Evolutionary conservation across 768 basidiomycete genomes (phyloP).

Genomic region (Suillus weaverae): DNA sequence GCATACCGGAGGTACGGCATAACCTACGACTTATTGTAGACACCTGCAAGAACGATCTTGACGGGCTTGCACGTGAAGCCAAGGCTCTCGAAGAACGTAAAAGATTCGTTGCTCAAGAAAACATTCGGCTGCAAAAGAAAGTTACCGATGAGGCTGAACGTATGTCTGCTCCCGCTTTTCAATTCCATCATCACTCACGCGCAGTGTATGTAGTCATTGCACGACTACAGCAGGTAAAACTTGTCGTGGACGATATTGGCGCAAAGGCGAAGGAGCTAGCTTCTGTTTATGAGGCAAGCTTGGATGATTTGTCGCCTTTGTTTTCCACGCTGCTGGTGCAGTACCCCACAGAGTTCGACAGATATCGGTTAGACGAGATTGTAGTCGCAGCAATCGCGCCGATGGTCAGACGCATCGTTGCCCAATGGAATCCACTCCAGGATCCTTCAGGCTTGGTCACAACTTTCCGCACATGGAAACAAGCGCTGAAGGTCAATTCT

Average conservation of each 20-base stretch:
- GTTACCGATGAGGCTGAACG: conserved; percentile 77
- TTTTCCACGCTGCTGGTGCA: conserved; percentile 73
- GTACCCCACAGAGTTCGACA: conserved; percentile 72
- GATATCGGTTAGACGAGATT: conserved; percentile 83
- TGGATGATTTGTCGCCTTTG: conserved; percentile 70
- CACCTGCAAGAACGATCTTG: conserved; percentile 78
- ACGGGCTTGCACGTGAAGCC: conserved; percentile 88
- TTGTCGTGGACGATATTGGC: conserved; percentile 72
- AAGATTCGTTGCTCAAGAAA: conserved; percentile 70
- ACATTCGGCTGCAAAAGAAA: conserved; percentile 63
- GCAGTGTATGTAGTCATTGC: conserved; percentile 59
- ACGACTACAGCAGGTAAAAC: conserved; percentile 73
- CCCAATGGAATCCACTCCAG: conserved; percentile 81
- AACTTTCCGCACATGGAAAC: conserved; percentile 69
- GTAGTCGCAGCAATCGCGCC: conserved; percentile 92
- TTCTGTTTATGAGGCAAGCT: conserved; percentile 64
- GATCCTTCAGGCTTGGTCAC: conserved; percentile 66
- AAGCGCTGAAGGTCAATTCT: conserved; percentile 59
- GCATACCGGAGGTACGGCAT: conserved; percentile 96
- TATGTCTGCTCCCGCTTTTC: conserved; percentile 36
- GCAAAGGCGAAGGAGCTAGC: conserved; percentile 62
- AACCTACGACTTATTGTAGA: conserved; percentile 88
- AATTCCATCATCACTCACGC: conserved; percentile 11
- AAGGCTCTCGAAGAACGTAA: conserved; percentile 79
- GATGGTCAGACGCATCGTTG: conserved; percentile 65